Evolutionary conservation across 257 asterid species (phyloP).

Genomic region (Cinchona pubescens): DNA sequence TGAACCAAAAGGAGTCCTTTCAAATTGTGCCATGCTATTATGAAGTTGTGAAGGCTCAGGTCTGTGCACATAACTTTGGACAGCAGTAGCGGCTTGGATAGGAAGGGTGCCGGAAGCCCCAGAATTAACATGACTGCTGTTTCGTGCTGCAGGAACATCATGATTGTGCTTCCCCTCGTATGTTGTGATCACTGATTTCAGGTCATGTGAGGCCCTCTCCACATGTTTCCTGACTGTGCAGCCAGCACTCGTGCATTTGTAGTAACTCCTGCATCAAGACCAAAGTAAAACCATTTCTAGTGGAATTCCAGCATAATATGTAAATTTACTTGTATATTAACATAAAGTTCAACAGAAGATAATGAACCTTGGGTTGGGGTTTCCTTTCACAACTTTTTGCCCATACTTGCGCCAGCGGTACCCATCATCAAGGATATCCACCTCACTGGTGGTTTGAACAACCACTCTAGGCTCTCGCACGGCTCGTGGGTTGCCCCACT

Average conservation of each 20-base stretch:
- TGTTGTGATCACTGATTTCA: constrained; percentile 72
- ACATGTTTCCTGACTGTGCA: constrained; percentile 80
- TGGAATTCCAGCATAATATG: not conserved
- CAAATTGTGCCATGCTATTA: constrained; percentile 41
- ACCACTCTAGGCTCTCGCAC: constrained; percentile 86
- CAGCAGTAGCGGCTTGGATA: constrained; percentile 28
- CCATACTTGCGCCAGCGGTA: constrained; percentile 97
- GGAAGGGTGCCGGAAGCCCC: constrained; percentile 25
- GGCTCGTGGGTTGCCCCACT: constrained; percentile 56
- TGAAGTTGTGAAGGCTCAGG: constrained; percentile 53
- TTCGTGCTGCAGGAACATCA: constrained; percentile 79
- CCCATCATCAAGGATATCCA: constrained; percentile 88
- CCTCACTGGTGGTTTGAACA: constrained; percentile 92
- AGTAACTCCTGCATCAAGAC: constrained; percentile 64
- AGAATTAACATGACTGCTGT: constrained; percentile 54
- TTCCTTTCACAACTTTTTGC: constrained; percentile 91
- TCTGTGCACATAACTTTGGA: constrained; percentile 38
- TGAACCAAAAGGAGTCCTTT: constrained; percentile 39
- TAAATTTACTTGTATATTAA: not conserved
- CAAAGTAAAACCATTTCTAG: not conserved
- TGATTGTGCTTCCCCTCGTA: constrained; percentile 90
- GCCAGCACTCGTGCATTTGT: constrained; percentile 81
- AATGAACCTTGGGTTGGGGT: constrained; percentile 86
- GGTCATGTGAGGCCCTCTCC: constrained; percentile 85
- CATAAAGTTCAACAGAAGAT: not conserved